A percentile compares a stretch with the other conserved stretches of the same genome.
Conservation (phyloP, 768 basidiomycete genomes). For the Boletus huronensis region DNA sequence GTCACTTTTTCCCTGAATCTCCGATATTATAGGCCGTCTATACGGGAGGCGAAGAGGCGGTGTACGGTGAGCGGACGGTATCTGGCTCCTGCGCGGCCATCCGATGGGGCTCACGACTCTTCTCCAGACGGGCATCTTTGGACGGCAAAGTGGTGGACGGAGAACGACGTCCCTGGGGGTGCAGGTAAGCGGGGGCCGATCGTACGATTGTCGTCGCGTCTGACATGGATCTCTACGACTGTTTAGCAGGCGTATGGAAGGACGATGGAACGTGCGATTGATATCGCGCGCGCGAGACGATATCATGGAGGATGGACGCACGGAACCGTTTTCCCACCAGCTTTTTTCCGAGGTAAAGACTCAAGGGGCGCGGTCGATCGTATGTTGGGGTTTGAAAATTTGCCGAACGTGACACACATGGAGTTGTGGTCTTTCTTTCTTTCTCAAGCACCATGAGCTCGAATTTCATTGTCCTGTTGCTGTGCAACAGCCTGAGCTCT, state of each 20-base stretch:
- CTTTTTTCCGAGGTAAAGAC: too few species aligned
- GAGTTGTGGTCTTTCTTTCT: neutral
- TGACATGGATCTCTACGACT: conserved; percentile 3
- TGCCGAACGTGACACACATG: neutral
- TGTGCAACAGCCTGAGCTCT: neutral
- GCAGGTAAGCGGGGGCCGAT: conserved; percentile 5
- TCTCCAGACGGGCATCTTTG: conserved; percentile 42
- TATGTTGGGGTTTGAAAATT: neutral
- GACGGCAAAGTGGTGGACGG: conserved; percentile 51
- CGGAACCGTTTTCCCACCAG: too few species aligned
- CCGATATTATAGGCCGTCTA: conserved; percentile 27
- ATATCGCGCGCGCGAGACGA: neutral
- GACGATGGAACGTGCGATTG: conserved; percentile 33
- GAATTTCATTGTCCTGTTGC: neutral
- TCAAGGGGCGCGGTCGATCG: neutral
- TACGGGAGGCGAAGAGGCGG: conserved; percentile 37
- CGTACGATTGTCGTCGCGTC: neutral
- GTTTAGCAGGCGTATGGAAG: conserved; percentile 31
- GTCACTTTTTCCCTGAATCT: neutral
- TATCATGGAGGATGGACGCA: neutral
- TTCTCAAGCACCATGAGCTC: too few species aligned
- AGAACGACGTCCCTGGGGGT: conserved; percentile 36
- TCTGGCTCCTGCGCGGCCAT: neutral
- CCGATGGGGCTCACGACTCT: neutral
- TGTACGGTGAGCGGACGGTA: conserved; percentile 35